Percentiles rank a stretch among this genome's conserved stretches.
phyloP scores from a whole-genome alignment of 2,329 filamentous ascomycete genomes.

The Didymella lethalis region DNA sequence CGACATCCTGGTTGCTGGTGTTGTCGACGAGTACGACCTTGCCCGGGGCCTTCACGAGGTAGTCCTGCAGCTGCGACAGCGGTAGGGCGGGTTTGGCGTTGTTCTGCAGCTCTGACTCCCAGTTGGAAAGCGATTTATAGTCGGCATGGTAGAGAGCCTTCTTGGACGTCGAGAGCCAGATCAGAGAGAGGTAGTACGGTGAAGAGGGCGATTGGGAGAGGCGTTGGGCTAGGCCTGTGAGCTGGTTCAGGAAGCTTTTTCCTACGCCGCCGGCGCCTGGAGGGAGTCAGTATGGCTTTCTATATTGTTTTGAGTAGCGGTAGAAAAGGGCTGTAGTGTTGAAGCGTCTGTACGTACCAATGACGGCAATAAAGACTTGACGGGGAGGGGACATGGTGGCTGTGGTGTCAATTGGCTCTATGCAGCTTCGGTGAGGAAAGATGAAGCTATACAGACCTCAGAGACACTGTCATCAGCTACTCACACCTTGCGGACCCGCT shows the following conservation, averaged over 20 bases:
- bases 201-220: slow-evolving; percentile 61
- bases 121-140: slow-evolving; percentile 71
- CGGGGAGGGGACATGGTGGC: slow-evolving; percentile 52
- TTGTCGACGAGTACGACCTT: slow-evolving; percentile 92
- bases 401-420: slow-evolving; percentile 20
- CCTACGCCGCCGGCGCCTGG: slow-evolving; percentile 91
- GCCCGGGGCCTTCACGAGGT: slow-evolving; percentile 78
- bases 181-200: slow-evolving; percentile 74
- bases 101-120: slow-evolving; percentile 67
- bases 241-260: slow-evolving; percentile 86
- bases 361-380: slow-evolving; percentile 58
- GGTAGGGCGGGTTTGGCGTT: slow-evolving; percentile 71
- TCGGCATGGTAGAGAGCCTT: slow-evolving; percentile 79
- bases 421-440: slow-evolving; percentile 13
- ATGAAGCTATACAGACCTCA: neutral
- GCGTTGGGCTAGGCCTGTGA: slow-evolving; percentile 71
- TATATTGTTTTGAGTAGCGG: too few relatives aligned
- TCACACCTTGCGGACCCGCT: slow-evolving; percentile 11
- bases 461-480: slow-evolving; percentile 6
- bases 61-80: slow-evolving; percentile 75
- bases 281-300: neutral
- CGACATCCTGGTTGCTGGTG: slow-evolving; percentile 88
- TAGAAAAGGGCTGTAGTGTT: too few relatives aligned
- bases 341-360: slow-evolving; percentile 44
- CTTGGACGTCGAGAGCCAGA: slow-evolving; percentile 86